Conservation (phyloP, 441 rosid species). For the Corymbia calophylla region DNA sequence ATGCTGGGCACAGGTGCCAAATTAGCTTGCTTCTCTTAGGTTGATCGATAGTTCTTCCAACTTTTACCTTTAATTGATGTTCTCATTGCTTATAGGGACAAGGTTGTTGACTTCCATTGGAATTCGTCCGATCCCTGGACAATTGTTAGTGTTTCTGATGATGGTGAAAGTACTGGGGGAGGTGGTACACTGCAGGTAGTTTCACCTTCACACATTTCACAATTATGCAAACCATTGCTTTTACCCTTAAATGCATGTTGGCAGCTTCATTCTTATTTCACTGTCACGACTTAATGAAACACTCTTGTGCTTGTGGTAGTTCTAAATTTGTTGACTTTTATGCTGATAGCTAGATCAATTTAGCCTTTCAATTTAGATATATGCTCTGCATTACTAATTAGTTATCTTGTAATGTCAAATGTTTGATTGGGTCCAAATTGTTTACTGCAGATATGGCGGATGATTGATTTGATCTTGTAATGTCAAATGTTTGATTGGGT, state of each 20-base stretch:
- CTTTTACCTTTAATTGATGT: background rate
- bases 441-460: conserved; percentile 82
- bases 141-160: conserved; percentile 5
- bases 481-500: background rate
- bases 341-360: background rate
- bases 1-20: conserved; percentile 91
- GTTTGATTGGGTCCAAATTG: background rate
- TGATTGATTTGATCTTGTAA: conserved; percentile 43
- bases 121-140: conserved; percentile 94
- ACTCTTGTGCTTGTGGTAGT: background rate
- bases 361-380: background rate
- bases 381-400: background rate
- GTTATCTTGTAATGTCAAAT: background rate
- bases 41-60: background rate
- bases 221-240: background rate
- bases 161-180: conserved; percentile 2
- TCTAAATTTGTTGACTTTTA: background rate
- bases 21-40: background rate
- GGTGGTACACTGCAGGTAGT: conserved; percentile 8
- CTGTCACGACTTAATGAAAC: background rate
- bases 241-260: background rate
- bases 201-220: background rate
- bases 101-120: conserved; percentile 98
- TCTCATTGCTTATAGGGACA: conserved; percentile 50
- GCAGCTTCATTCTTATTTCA: background rate